These are phyloP conservation scores for Scytalidium lignicola DNA, from an alignment of 2,329 filamentous ascomycete species.

Conservation along the genomic window DNA sequence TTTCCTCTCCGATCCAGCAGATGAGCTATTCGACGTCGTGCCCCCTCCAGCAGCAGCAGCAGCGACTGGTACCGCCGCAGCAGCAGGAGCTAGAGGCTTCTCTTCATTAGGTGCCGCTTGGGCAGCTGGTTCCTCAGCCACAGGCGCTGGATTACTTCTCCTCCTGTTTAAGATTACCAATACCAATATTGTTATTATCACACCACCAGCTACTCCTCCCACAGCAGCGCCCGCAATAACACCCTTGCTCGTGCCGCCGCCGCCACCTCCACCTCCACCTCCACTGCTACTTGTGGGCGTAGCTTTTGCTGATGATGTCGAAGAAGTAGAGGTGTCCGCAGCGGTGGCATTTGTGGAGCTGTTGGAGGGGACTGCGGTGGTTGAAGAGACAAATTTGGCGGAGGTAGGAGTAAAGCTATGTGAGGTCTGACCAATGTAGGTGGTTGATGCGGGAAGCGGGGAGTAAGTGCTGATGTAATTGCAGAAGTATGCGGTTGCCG, in stretches of 20 bases:
- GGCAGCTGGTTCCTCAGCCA: background rate
- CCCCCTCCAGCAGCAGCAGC: background rate
- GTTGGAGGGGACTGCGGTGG: conserved; percentile 1
- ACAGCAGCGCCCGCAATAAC: conserved; percentile 6
- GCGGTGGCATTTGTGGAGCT: background rate
- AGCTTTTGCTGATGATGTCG: background rate
- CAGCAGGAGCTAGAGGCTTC: background rate
- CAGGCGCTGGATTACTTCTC: background rate
- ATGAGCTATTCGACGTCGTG: background rate
- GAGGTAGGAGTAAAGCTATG: conserved; percentile 7
- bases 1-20: background rate
- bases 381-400: conserved; percentile 3
- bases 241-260: background rate
- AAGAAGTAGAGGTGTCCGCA: background rate
- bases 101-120: background rate
- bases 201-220: conserved; percentile 11
- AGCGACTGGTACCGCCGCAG: background rate
- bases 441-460: conserved; percentile 4
- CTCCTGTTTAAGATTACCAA: background rate
- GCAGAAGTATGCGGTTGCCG: conserved; percentile 13
- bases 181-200: background rate
- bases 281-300: background rate
- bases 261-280: background rate
- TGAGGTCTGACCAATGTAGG: conserved; percentile 6
- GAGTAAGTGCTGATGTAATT: conserved; percentile 12